Conservation (phyloP, 2,329 filamentous ascomycete genomes). For the Rhynchosporium agropyri region DNA sequence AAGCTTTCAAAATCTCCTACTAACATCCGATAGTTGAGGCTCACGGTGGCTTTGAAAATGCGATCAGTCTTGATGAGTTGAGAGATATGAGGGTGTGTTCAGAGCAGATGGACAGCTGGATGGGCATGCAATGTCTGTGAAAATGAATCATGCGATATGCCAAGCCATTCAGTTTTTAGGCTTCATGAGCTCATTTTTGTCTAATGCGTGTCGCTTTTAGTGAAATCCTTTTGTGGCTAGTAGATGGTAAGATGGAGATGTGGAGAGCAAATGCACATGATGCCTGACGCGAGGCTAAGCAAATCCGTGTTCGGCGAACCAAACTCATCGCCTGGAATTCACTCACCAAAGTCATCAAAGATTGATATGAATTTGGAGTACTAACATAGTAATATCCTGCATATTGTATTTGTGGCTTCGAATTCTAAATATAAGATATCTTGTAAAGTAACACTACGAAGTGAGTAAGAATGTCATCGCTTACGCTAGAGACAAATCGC, state of each 20-base stretch:
- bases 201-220: conserved; percentile 93
- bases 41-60: too few relatives aligned
- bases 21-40: too few relatives aligned
- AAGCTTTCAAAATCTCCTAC: too few relatives aligned
- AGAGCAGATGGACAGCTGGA: background rate
- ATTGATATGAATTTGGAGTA: conserved; percentile 49
- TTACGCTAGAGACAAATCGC: too few relatives aligned
- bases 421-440: too few relatives aligned
- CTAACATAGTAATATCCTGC: too few relatives aligned
- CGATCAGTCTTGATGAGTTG: too few relatives aligned
- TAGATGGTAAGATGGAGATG: conserved; percentile 65
- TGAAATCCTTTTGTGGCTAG: conserved; percentile 91
- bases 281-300: conserved; percentile 44
- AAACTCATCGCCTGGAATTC: conserved; percentile 59
- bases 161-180: conserved; percentile 68
- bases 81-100: too few relatives aligned
- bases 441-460: too few relatives aligned
- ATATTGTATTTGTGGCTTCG: too few relatives aligned
- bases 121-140: background rate
- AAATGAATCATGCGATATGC: background rate
- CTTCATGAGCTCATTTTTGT: conserved; percentile 88
- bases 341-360: conserved; percentile 79
- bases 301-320: conserved; percentile 92
- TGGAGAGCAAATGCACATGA: conserved; percentile 77
- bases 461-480: too few relatives aligned